phyloP scores from a whole-genome alignment of 2,329 filamentous ascomycete genomes.

The Fusarium phyllophilum region DNA sequence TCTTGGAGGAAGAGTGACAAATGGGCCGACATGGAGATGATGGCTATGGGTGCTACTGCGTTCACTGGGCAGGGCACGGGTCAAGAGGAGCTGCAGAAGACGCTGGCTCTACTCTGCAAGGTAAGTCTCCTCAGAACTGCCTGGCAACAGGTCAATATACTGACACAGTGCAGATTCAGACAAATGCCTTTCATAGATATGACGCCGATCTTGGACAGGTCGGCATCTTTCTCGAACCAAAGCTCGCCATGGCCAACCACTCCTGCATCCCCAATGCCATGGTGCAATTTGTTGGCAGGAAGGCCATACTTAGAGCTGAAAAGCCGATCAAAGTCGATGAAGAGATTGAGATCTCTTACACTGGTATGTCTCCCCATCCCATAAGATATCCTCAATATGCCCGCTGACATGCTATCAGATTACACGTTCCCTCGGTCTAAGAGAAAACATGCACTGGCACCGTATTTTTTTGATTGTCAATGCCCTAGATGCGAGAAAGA shows the following conservation, averaged over 20 bases:
- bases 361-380: constrained; percentile 53
- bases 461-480: constrained; percentile 64
- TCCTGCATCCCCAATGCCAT: constrained; percentile 70
- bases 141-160: neutral
- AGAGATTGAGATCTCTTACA: constrained; percentile 71
- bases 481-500: constrained; percentile 62
- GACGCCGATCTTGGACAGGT: constrained; percentile 63
- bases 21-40: constrained; percentile 62
- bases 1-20: constrained; percentile 49
- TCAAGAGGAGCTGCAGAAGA: constrained; percentile 51
- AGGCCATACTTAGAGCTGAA: constrained; percentile 62
- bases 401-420: constrained; percentile 50
- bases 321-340: constrained; percentile 60
- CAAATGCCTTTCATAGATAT: constrained; percentile 69
- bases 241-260: constrained; percentile 70
- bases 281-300: constrained; percentile 64
- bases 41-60: constrained; percentile 54
- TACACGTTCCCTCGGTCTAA: constrained; percentile 56
- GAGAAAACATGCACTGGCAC: constrained; percentile 55
- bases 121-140: constrained; percentile 48
- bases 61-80: constrained; percentile 55
- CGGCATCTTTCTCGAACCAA: constrained; percentile 66
- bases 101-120: constrained; percentile 64
- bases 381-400: neutral
- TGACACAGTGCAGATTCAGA: constrained; percentile 59